A percentile compares a stretch with the other conserved stretches of the same genome.
Conservation (phyloP, 2,329 filamentous ascomycete genomes). For the Colletotrichum cuscutae region DNA sequence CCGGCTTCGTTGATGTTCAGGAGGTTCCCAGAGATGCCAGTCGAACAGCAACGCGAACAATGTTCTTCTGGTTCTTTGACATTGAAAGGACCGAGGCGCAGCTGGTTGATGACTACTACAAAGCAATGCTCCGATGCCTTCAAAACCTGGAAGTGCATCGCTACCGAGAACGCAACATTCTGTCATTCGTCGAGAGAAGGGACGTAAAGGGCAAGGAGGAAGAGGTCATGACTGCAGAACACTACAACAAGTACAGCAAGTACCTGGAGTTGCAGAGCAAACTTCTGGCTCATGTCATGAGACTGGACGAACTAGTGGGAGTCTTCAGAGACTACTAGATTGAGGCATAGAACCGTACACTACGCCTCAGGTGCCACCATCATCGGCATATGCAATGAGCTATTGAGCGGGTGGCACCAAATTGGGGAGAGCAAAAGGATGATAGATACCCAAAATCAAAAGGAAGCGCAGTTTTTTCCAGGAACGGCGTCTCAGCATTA, state of each 20-base stretch:
- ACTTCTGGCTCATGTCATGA: slow-evolving; percentile 80
- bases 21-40: slow-evolving; percentile 92
- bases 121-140: slow-evolving; percentile 85
- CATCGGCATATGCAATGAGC: background rate
- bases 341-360: background rate
- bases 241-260: slow-evolving; percentile 71
- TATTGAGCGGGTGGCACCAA: background rate
- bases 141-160: slow-evolving; percentile 84
- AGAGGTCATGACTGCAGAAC: slow-evolving; percentile 78
- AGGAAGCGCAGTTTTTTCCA: background rate
- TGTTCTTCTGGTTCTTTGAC: slow-evolving; percentile 95
- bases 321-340: slow-evolving; percentile 76
- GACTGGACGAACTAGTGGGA: slow-evolving; percentile 86
- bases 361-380: background rate
- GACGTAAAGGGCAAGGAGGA: slow-evolving; percentile 89
- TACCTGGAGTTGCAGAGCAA: slow-evolving; percentile 75
- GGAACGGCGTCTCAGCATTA: background rate
- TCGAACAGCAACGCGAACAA: slow-evolving; percentile 82
- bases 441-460: slow-evolving; percentile 32
- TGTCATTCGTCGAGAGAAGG: slow-evolving; percentile 84
- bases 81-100: slow-evolving; percentile 75
- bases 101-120: slow-evolving; percentile 85
- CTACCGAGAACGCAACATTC: slow-evolving; percentile 74
- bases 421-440: slow-evolving; percentile 5
- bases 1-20: slow-evolving; percentile 89